Conservation (phyloP, 768 basidiomycete species). For the Mycena galopus region DNA sequence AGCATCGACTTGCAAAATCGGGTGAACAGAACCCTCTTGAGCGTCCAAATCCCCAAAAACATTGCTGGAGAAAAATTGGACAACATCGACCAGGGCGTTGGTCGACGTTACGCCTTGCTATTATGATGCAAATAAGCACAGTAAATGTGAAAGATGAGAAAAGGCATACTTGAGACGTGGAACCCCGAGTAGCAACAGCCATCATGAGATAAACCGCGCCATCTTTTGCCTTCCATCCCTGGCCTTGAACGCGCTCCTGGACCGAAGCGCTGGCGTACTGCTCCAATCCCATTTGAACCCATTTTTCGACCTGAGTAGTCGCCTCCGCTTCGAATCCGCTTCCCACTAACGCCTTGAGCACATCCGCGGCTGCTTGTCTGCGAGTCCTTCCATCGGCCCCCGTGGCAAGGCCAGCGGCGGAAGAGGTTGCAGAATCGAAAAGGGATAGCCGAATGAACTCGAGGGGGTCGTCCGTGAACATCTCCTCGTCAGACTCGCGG, state of each 20-base stretch:
- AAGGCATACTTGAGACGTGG: conserved; percentile 78
- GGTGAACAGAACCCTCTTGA: conserved; percentile 75
- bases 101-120: conserved; percentile 95
- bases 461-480: conserved; percentile 97
- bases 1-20: conserved; percentile 95
- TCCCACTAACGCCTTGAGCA: conserved; percentile 90
- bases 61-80: conserved; percentile 95
- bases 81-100: conserved; percentile 92
- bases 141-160: not conserved
- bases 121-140: conserved; percentile 10
- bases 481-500: conserved; percentile 90
- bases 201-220: conserved; percentile 93
- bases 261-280: conserved; percentile 61
- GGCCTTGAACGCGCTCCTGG: conserved; percentile 59
- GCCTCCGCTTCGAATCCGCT: conserved; percentile 86
- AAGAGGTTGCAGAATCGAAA: conserved; percentile 77
- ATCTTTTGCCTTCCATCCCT: conserved; percentile 93
- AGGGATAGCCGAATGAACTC: conserved; percentile 81
- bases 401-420: conserved; percentile 53
- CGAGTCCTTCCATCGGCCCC: conserved; percentile 83
- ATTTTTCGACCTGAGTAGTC: conserved; percentile 89
- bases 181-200: conserved; percentile 92
- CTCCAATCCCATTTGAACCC: conserved; percentile 81
- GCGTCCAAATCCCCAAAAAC: conserved; percentile 90
- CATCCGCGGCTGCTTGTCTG: conserved; percentile 93